A percentile compares a stretch with the other conserved stretches of the same genome.
These are phyloP conservation scores for Vararia minispora DNA, from an alignment of 768 basidiomycete genomes.

Conservation along the genomic window DNA sequence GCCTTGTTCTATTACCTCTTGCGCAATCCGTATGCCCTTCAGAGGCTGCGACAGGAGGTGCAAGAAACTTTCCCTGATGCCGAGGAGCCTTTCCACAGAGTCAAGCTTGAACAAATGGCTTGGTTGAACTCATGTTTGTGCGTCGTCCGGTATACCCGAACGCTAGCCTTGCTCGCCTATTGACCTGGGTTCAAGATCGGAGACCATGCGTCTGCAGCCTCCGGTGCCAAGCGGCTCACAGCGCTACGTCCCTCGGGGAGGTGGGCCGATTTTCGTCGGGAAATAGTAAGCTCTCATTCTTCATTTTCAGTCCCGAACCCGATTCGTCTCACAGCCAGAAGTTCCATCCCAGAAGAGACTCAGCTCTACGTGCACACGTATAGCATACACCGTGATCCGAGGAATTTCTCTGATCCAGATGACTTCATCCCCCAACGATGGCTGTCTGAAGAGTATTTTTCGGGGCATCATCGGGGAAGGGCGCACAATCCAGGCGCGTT, in stretches of 20 bases:
- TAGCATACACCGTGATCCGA: slow-evolving; percentile 10
- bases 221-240: slow-evolving; percentile 3
- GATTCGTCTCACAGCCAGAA: too few relatives aligned
- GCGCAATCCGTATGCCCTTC: not conserved
- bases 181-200: not conserved
- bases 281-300: not conserved
- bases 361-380: slow-evolving; percentile 10
- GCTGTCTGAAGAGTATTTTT: too few relatives aligned
- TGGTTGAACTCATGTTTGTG: not conserved
- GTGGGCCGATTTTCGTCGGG: not conserved
- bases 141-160: not conserved
- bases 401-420: slow-evolving; percentile 8
- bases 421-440: slow-evolving; percentile 11
- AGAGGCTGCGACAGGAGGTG: not conserved
- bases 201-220: slow-evolving; percentile 1
- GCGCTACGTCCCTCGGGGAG: not conserved
- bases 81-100: not conserved
- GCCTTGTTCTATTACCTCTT: not conserved
- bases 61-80: not conserved
- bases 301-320: not conserved
- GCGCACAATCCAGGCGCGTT: slow-evolving; percentile 8
- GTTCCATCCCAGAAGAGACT: slow-evolving; percentile 9
- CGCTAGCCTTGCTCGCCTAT: not conserved
- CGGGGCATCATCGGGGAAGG: too few relatives aligned
- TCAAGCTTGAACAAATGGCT: not conserved